Evolutionary conservation across 2,329 filamentous ascomycete species (phyloP).

Genomic region (Xylaria sp.): DNA sequence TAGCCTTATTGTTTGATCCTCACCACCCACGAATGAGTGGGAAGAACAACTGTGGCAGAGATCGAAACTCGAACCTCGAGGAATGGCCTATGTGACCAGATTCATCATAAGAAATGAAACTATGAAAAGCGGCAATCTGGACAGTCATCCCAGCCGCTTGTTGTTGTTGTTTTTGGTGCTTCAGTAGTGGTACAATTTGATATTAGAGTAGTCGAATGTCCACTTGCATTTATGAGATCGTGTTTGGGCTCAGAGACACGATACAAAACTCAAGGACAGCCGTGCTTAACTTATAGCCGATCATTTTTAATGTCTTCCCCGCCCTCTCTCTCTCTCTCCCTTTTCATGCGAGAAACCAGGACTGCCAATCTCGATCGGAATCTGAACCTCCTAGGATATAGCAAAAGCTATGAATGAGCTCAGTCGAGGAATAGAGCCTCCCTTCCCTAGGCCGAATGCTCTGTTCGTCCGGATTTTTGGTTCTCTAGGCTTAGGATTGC

Average conservation of each 20-base stretch:
- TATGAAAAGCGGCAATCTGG: not conserved
- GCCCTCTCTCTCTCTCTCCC: not conserved
- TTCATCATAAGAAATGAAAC: not conserved
- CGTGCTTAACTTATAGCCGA: not conserved
- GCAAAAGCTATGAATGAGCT: not conserved
- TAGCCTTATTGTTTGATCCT: not conserved
- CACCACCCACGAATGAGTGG: not conserved
- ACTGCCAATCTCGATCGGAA: not conserved
- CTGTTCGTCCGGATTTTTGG: not conserved
- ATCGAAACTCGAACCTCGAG: not conserved
- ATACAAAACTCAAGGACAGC: not conserved
- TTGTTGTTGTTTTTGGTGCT: no score
- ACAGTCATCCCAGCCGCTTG: not conserved
- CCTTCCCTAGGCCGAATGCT: not conserved
- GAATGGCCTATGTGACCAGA: not conserved
- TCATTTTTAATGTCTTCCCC: not conserved
- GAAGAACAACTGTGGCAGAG: not conserved
- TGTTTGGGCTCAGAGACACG: not conserved
- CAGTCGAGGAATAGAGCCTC: not conserved
- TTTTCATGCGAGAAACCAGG: not conserved
- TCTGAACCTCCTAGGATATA: not conserved
- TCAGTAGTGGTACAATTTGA: slow-evolving; percentile 3
- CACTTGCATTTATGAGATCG: not conserved
- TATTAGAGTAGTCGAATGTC: not conserved
- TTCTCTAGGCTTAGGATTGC: not conserved